These are phyloP conservation scores for Sistotremastrum niveocremeum DNA, from an alignment of 768 basidiomycete species.

Conservation along the genomic window DNA sequence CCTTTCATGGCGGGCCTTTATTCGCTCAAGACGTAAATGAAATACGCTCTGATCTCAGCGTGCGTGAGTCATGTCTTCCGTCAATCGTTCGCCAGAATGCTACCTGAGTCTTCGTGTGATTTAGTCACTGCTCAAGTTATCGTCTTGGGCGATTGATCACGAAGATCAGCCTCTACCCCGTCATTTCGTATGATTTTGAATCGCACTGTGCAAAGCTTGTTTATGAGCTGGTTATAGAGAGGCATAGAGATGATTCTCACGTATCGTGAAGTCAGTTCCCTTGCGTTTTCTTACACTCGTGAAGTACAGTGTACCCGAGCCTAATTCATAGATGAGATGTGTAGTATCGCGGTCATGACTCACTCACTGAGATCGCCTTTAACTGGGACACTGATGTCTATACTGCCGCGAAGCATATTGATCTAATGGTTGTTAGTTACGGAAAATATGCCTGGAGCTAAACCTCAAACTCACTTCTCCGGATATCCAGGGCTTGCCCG, in stretches of 20 bases:
- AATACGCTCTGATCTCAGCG: too few relatives aligned
- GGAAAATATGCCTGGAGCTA: background rate
- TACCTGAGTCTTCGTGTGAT: too few relatives aligned
- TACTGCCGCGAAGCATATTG: slow-evolving; percentile 59
- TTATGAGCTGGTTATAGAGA: background rate
- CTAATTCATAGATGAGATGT: slow-evolving; percentile 19
- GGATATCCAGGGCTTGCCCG: slow-evolving; percentile 58
- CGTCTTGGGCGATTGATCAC: too few relatives aligned
- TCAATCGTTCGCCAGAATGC: too few relatives aligned
- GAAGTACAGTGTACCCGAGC: slow-evolving; percentile 67
- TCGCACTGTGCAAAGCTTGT: slow-evolving; percentile 29
- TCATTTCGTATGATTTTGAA: slow-evolving; percentile 57
- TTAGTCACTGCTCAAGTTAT: too few relatives aligned
- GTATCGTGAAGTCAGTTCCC: slow-evolving; percentile 50
- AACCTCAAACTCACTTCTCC: slow-evolving; percentile 43
- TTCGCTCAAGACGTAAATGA: too few relatives aligned
- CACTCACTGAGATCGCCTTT: slow-evolving; percentile 51
- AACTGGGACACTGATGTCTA: slow-evolving; percentile 65
- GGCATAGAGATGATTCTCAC: slow-evolving; percentile 28
- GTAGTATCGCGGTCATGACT: background rate
- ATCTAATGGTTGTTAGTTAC: slow-evolving; percentile 29
- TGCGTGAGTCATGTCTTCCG: too few relatives aligned
- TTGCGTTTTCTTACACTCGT: slow-evolving; percentile 71
- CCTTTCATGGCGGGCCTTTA: background rate
- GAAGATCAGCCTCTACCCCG: slow-evolving; percentile 15